A percentile compares a stretch with the other conserved stretches of the same genome.
Conservation (phyloP, 192 early-diverging fungal species). For the Obelidium mucronatum region DNA sequence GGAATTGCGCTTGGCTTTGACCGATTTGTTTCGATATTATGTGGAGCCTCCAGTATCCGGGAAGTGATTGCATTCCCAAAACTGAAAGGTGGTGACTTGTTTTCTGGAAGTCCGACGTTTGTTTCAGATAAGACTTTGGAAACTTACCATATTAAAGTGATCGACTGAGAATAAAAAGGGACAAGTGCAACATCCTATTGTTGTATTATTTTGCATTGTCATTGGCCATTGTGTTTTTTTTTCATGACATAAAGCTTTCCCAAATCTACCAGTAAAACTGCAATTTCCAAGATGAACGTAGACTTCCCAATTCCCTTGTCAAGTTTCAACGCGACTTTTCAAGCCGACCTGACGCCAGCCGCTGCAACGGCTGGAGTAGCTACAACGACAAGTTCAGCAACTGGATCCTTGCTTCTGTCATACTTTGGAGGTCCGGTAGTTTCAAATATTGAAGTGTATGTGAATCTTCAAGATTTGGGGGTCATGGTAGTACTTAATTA, state of each 20-base stretch:
- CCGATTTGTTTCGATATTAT: constrained; percentile 78
- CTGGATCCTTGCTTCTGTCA: not conserved
- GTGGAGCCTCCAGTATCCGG: constrained; percentile 73
- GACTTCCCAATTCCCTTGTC: too few species aligned
- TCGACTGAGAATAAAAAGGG: not conserved
- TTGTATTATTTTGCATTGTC: too few species aligned
- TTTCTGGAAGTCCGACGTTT: constrained; percentile 75
- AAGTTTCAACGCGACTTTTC: too few species aligned
- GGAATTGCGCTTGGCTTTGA: constrained; percentile 89
- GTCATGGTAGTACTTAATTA: not conserved
- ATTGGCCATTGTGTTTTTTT: too few species aligned
- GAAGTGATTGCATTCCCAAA: constrained; percentile 97
- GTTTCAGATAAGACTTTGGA: constrained; percentile 66
- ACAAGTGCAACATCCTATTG: too few species aligned
- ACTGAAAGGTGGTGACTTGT: constrained; percentile 80
- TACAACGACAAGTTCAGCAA: too few species aligned
- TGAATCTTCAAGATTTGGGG: not conserved
- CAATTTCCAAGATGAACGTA: too few species aligned
- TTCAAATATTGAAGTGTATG: constrained; percentile 22
- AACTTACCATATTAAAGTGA: constrained; percentile 62
- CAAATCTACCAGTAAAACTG: too few species aligned
- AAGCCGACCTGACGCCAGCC: too few species aligned
- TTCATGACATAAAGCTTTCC: too few species aligned
- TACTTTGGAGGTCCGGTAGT: constrained; percentile 21
- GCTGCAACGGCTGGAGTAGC: too few species aligned